These are phyloP conservation scores for Paralagenidium karlingii DNA, from an alignment of 352 stramenopile genomes.

Conservation along the genomic window DNA sequence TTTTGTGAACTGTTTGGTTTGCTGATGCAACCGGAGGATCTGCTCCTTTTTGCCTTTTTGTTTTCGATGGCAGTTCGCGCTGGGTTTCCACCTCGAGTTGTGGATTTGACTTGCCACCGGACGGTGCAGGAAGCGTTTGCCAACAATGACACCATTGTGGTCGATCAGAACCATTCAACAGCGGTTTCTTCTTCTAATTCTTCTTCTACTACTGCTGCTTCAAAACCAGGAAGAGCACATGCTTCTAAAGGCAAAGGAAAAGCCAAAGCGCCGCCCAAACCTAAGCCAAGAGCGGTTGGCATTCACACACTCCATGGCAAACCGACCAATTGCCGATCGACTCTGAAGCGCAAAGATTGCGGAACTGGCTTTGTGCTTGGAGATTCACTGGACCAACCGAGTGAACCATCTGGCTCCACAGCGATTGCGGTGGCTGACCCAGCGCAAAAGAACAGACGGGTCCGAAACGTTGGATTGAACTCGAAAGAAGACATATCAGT, in stretches of 20 bases:
- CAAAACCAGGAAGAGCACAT: neutral
- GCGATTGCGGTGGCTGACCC: neutral
- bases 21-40: neutral
- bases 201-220: slow-evolving; percentile 1
- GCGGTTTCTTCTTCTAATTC: slow-evolving; percentile 5
- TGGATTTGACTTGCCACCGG: slow-evolving; percentile 18
- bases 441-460: slow-evolving; percentile 36
- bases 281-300: slow-evolving; percentile 7
- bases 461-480: slow-evolving; percentile 35
- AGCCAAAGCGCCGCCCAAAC: slow-evolving; percentile 2
- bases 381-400: slow-evolving; percentile 21
- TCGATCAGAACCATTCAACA: too few relatives aligned
- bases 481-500: slow-evolving; percentile 71
- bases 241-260: neutral
- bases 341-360: slow-evolving; percentile 25
- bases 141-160: slow-evolving; percentile 62
- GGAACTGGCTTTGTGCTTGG: slow-evolving; percentile 40
- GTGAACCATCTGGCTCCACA: slow-evolving; percentile 7
- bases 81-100: slow-evolving; percentile 40
- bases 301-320: slow-evolving; percentile 34
- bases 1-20: neutral
- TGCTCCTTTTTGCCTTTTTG: neutral
- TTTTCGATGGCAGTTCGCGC: slow-evolving; percentile 53
- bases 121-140: slow-evolving; percentile 35
- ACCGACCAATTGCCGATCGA: slow-evolving; percentile 4